phyloP scores from a whole-genome alignment of 176 grass and related monocot species.

The Aegilops speltoides region DNA sequence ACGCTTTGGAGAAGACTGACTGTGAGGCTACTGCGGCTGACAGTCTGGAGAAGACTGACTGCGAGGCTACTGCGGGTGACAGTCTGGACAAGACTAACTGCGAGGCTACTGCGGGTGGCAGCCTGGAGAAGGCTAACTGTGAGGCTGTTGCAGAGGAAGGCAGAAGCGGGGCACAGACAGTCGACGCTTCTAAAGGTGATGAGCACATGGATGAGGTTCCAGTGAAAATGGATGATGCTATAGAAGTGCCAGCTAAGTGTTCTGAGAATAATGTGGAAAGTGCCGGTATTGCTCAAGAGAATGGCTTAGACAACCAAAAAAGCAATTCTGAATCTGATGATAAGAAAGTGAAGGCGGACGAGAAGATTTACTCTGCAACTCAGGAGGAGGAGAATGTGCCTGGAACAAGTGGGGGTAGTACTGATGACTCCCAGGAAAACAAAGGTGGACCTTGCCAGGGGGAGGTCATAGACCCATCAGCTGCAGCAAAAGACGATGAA shows the following conservation, averaged over 20 bases:
- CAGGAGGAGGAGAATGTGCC: constrained; percentile 15
- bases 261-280: neutral
- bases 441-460: constrained; percentile 23
- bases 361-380: constrained; percentile 13
- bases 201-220: constrained; percentile 10
- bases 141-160: constrained; percentile 7
- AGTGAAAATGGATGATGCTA: neutral
- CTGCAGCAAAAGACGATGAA: constrained; percentile 18
- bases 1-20: neutral
- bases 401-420: neutral
- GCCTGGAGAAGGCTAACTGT: too few relatives aligned
- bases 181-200: constrained; percentile 29
- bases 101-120: too few relatives aligned
- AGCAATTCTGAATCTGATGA: constrained; percentile 4
- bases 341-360: constrained; percentile 11
- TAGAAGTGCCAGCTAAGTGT: constrained; percentile 11
- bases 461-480: constrained; percentile 45
- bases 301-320: constrained; percentile 18
- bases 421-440: constrained; percentile 27
- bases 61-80: neutral
- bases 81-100: too few relatives aligned
- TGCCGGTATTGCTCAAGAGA: constrained; percentile 4
- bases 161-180: neutral
- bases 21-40: neutral
- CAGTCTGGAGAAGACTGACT: neutral